A percentile compares a stretch with the other conserved stretches of the same genome.
Evolutionary conservation across 2,329 filamentous ascomycete genomes (phyloP).

Genomic region (Tolypocladium cylindrosporum): DNA sequence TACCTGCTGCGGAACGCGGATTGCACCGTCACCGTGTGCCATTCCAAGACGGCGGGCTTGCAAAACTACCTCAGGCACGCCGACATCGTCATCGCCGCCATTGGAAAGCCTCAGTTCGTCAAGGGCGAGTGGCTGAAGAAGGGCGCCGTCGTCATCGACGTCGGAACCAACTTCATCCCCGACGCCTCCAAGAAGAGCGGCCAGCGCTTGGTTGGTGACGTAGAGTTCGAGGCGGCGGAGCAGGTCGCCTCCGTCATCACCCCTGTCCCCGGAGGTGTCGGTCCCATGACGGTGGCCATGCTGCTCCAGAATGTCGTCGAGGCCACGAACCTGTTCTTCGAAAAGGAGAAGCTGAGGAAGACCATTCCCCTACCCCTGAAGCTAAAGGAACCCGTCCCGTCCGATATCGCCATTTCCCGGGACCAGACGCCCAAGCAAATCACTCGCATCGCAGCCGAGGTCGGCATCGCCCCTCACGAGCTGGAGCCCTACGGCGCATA

Average conservation of each 20-base stretch:
- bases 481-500: constrained; percentile 89
- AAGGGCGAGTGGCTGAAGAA: constrained; percentile 94
- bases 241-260: constrained; percentile 90
- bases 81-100: constrained; percentile 85
- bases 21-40: constrained; percentile 92
- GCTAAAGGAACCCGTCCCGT: constrained; percentile 73
- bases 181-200: constrained; percentile 88
- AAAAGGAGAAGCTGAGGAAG: constrained; percentile 68
- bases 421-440: constrained; percentile 89
- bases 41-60: constrained; percentile 74
- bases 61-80: constrained; percentile 68
- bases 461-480: constrained; percentile 82
- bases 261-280: constrained; percentile 91
- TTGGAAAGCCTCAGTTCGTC: constrained; percentile 78
- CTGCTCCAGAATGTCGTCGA: constrained; percentile 91
- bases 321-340: constrained; percentile 71
- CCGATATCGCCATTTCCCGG: constrained; percentile 86
- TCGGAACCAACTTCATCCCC: constrained; percentile 91
- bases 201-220: constrained; percentile 85
- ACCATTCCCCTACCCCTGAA: constrained; percentile 79
- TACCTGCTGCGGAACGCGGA: constrained; percentile 92
- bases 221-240: constrained; percentile 77
- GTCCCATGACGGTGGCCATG: constrained; percentile 99
- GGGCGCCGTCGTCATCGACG: constrained; percentile 92
- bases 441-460: constrained; percentile 70